Conservation (phyloP, 176 grass and related monocot species). For the Saccharum spontaneum region DNA sequence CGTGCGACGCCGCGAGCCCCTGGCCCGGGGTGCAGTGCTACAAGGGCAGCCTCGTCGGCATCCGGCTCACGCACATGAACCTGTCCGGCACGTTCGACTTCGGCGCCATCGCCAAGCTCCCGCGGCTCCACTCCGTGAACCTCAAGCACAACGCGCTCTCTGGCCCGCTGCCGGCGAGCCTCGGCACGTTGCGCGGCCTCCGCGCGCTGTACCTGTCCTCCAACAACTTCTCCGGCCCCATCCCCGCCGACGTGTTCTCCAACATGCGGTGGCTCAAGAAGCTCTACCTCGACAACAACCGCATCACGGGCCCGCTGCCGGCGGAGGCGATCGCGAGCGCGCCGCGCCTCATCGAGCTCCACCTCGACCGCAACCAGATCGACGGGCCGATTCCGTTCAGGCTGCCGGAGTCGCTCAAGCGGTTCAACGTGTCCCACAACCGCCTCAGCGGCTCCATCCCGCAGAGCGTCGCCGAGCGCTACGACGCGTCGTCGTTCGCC, state of each 20-base stretch:
- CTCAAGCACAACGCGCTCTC: conserved; percentile 58
- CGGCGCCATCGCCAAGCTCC: conserved; percentile 45
- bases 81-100: conserved; percentile 60
- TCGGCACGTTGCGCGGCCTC: conserved; percentile 33
- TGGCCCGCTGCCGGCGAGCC: conserved; percentile 48
- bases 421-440: conserved; percentile 76
- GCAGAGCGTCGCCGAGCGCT: conserved; percentile 28
- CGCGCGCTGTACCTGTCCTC: conserved; percentile 64
- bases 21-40: conserved; percentile 72
- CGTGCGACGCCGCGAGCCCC: conserved; percentile 13
- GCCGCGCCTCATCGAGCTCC: conserved; percentile 60
- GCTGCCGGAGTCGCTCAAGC: conserved; percentile 44
- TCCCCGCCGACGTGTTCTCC: conserved; percentile 53
- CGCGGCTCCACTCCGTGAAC: conserved; percentile 51
- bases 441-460: conserved; percentile 53
- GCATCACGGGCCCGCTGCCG: conserved; percentile 52
- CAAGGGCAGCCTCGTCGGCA: conserved; percentile 46
- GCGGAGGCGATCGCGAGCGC: conserved; percentile 41
- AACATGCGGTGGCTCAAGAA: conserved; percentile 70
- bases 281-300: conserved; percentile 77
- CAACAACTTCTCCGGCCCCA: conserved; percentile 54
- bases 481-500: conserved; percentile 51
- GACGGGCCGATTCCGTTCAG: conserved; percentile 43
- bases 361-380: conserved; percentile 65
- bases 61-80: conserved; percentile 53